Conservation (phyloP, 208 protist genomes). For the Wallacemonas collosoma region DNA sequence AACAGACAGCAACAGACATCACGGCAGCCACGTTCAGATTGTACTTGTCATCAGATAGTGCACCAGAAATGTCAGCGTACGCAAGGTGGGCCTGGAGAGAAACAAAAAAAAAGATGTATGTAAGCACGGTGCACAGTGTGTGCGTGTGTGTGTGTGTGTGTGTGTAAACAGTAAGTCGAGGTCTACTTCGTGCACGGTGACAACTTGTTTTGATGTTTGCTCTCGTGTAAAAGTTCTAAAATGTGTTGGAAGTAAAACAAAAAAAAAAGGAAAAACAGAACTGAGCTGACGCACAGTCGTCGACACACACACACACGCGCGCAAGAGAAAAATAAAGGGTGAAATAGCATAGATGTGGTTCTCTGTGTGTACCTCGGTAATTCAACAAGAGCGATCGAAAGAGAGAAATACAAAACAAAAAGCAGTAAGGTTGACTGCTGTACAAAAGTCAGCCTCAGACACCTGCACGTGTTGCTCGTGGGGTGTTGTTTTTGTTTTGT, state of each 20-base stretch:
- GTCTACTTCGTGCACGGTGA: background rate
- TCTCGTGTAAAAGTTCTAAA: background rate
- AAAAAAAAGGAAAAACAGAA: conserved; percentile 18
- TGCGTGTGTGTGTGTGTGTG: background rate
- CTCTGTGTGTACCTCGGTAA: background rate
- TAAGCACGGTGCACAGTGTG: conserved; percentile 1
- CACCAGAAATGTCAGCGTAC: background rate
- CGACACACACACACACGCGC: background rate
- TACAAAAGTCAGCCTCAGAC: too few relatives aligned
- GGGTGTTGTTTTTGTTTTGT: too few relatives aligned
- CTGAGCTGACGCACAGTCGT: background rate
- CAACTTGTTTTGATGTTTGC: background rate
- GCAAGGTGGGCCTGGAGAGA: background rate
- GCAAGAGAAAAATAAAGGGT: background rate
- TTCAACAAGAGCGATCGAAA: background rate
- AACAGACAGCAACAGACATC: too few relatives aligned
- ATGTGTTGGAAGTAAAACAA: background rate
- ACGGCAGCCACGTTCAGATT: too few relatives aligned
- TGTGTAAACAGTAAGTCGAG: background rate
- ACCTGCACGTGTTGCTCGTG: too few relatives aligned
- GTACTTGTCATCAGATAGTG: background rate
- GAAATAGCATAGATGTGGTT: conserved; percentile 9
- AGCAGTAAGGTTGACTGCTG: too few relatives aligned
- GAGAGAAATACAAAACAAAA: conserved; percentile 3
- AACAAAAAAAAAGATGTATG: conserved; percentile 17